Conservation (phyloP, 306 rosid species). For the Casuarina equisetifolia region DNA sequence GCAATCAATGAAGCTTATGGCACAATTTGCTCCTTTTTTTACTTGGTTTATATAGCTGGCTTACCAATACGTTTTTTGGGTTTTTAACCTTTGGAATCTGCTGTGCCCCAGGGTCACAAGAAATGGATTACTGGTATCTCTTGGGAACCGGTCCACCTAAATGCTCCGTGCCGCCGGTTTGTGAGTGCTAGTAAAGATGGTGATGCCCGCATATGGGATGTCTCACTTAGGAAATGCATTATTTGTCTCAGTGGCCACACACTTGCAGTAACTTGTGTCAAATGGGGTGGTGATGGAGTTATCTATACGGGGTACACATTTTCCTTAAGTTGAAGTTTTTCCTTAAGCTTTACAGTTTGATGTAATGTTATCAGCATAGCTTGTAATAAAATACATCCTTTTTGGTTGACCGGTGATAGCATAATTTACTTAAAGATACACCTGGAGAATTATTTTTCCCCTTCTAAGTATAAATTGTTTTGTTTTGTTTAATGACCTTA, state of each 20-base stretch:
- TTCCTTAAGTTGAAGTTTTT: slow-evolving; percentile 5
- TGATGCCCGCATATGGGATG: slow-evolving; percentile 96
- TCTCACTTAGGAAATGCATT: slow-evolving; percentile 59
- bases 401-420: background rate
- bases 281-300: slow-evolving; percentile 99
- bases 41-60: slow-evolving; percentile 3
- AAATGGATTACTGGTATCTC: slow-evolving; percentile 93
- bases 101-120: slow-evolving; percentile 74
- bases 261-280: slow-evolving; percentile 85
- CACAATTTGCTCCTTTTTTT: background rate
- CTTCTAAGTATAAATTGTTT: background rate
- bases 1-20: background rate
- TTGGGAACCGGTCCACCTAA: slow-evolving; percentile 96
- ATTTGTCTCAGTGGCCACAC: slow-evolving; percentile 82
- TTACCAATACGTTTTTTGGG: slow-evolving; percentile 2
- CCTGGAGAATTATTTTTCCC: background rate
- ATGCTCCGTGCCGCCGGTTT: slow-evolving; percentile 85
- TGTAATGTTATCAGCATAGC: background rate
- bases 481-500: background rate
- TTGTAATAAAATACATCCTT: background rate
- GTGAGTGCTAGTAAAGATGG: slow-evolving; percentile 99
- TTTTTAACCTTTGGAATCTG: slow-evolving; percentile 8
- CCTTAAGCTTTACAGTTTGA: background rate
- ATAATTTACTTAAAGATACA: background rate
- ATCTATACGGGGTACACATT: slow-evolving; percentile 80